Evolutionary conservation across 805 yeast species (phyloP), one percentile per base, ranked within the genome.

Genomic region (Brettanomyces anomalus): DNA sequence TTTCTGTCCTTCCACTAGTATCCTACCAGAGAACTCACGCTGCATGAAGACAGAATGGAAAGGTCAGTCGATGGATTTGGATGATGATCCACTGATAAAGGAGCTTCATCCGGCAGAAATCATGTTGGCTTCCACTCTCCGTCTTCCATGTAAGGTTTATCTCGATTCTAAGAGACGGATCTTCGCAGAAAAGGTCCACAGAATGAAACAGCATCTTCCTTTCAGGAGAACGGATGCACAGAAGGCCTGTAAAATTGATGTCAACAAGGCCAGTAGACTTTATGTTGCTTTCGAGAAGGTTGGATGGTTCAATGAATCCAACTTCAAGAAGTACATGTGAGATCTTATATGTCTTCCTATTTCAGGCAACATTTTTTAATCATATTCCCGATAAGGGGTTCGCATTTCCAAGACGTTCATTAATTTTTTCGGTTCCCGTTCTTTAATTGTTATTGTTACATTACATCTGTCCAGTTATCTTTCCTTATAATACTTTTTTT

Each of bases 171-270:
- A 84, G 65, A 78, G 88, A 62, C 74, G 97, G 50, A 71, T 90
- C 21, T 93, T 90, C 64, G 77, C 79, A 45, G 97, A 90, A 61
- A 90, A 88, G 66, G 93, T 89, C 28, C 78, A 77, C 51, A 76
- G 96, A 41, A 63, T 79, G 53, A 77, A 76, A 52, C 66, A 70
- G 40, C 81, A 81, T 24, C 68, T 79, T 57, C 90, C 93, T 21
- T 90, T 90, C 66, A 80, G 96, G 65, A 81, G 97, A 65, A 93
- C 97, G 0, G 98, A 90, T 64, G 95, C 97, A 6, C 97, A 90
- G 65, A 93, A 93, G 68, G 96, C 97, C 5, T 90, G 97, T 62
- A 77, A 95, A 49, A 89, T 93, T 51, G 97, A 93, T 62, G 97
- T 90, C 37, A 93, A 93, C 64, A 93, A 93, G 63, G 97, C 97